Evolutionary conservation across 1,139 yeast genomes (phyloP).

Genomic region (Pichia sp.): DNA sequence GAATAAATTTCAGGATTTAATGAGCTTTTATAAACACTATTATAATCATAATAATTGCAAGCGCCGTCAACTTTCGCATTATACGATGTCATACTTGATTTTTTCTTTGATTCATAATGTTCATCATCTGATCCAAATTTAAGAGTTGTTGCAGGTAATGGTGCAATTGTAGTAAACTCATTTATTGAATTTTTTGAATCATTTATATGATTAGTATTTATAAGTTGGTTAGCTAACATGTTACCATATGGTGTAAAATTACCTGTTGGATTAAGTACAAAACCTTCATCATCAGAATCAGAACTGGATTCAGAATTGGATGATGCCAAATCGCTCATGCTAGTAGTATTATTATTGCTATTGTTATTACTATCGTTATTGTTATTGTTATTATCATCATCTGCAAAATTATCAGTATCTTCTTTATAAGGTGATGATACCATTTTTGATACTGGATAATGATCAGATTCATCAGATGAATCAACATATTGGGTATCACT

Average conservation of each 20-base stretch:
- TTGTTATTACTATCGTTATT: not conserved
- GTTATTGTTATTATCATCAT: conserved; percentile 22
- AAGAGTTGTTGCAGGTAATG: conserved; percentile 74
- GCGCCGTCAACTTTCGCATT: conserved; percentile 72
- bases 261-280: conserved; percentile 19
- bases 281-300: conserved; percentile 32
- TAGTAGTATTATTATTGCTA: not conserved
- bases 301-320: conserved; percentile 15
- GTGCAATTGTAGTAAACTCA: conserved; percentile 55
- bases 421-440: conserved; percentile 6
- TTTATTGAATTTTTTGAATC: conserved; percentile 9
- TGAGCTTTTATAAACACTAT: conserved; percentile 53
- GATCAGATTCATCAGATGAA: conserved; percentile 26
- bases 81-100: conserved; percentile 54
- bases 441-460: conserved; percentile 12
- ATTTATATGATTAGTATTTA: not conserved
- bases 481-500: conserved; percentile 23
- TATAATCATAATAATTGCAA: conserved; percentile 80
- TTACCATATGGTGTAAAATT: conserved; percentile 16
- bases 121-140: conserved; percentile 76
- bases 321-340: not conserved
- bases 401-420: conserved; percentile 15
- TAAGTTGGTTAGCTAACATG: not conserved
- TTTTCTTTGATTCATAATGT: conserved; percentile 42
- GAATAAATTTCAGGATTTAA: conserved; percentile 21